Conservation (phyloP, 768 basidiomycete genomes). For the Coprinellus micaceus region DNA sequence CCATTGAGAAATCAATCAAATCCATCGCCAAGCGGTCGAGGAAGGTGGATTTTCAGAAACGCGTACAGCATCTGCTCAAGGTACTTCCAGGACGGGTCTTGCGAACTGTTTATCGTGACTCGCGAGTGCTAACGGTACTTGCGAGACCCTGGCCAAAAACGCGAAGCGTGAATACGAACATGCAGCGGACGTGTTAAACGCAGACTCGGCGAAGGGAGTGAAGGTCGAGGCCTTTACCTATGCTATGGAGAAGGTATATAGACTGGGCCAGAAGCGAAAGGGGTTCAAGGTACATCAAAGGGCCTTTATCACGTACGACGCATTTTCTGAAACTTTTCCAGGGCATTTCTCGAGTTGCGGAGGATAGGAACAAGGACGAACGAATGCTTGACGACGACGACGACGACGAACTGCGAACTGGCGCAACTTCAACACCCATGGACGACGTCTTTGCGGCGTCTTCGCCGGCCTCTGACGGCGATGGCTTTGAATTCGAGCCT, state of each 20-base stretch:
- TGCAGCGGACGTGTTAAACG: constrained; percentile 18
- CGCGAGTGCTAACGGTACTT: too few relatives aligned
- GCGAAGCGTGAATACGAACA: not conserved
- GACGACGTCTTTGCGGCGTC: not conserved
- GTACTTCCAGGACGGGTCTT: constrained; percentile 26
- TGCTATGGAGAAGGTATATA: constrained; percentile 43
- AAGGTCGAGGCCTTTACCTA: constrained; percentile 30
- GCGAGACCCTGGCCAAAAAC: not conserved
- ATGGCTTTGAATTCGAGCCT: too few relatives aligned
- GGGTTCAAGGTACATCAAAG: constrained; percentile 41
- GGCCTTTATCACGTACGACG: not conserved
- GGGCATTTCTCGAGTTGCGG: constrained; percentile 6
- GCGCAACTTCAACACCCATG: not conserved
- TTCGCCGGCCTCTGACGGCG: too few relatives aligned
- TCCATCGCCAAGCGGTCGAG: constrained; percentile 52
- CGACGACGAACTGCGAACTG: not conserved
- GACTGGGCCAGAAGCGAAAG: constrained; percentile 35
- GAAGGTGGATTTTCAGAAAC: constrained; percentile 42
- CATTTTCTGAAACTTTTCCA: constrained; percentile 6
- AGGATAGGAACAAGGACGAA: not conserved
- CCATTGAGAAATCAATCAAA: constrained; percentile 47
- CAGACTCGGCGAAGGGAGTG: constrained; percentile 7
- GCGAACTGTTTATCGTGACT: not conserved
- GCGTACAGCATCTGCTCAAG: constrained; percentile 43
- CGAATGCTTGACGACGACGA: not conserved